Percentiles rank a stretch among this genome's conserved stretches.
Evolutionary conservation across 257 asterid genomes (phyloP).

Genomic region (Cruciata laevipes): DNA sequence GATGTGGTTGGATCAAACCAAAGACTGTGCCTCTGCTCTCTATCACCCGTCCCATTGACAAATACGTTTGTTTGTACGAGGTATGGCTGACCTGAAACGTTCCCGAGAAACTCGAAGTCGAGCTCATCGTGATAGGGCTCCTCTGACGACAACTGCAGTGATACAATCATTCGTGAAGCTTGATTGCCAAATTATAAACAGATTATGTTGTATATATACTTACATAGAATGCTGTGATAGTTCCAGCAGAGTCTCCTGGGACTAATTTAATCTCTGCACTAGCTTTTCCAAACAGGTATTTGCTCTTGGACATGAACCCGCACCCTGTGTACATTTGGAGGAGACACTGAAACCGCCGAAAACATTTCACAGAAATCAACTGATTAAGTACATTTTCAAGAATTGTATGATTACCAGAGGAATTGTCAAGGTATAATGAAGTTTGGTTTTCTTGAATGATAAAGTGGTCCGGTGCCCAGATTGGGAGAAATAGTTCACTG

Average conservation of each 20-base stretch:
- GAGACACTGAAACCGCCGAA: too few relatives aligned
- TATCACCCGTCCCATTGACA: slow-evolving; percentile 42
- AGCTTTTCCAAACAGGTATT: slow-evolving; percentile 46
- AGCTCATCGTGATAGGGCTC: slow-evolving; percentile 53
- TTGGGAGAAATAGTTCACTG: slow-evolving; percentile 30
- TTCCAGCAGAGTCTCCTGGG: slow-evolving; percentile 57
- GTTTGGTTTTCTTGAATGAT: slow-evolving; percentile 26
- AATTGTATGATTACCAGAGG: slow-evolving; percentile 25
- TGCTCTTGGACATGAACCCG: slow-evolving; percentile 52
- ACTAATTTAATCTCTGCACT: slow-evolving; percentile 45
- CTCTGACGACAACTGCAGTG: slow-evolving; percentile 44
- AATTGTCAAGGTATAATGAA: slow-evolving; percentile 31
- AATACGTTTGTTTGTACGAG: slow-evolving; percentile 49
- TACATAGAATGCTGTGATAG: slow-evolving; percentile 51
- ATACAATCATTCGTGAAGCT: not conserved
- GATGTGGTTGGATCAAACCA: slow-evolving; percentile 56
- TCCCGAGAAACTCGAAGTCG: slow-evolving; percentile 61
- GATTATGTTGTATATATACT: slow-evolving; percentile 1
- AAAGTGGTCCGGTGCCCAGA: slow-evolving; percentile 51
- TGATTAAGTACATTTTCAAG: too few relatives aligned
- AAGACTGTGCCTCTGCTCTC: slow-evolving; percentile 50
- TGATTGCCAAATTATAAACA: not conserved
- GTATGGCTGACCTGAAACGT: slow-evolving; percentile 52
- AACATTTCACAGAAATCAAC: too few relatives aligned
- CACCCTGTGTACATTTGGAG: slow-evolving; percentile 26